Percentiles rank a stretch among this genome's conserved stretches.
These are phyloP conservation scores for Cytospora paraplurivora DNA, from an alignment of 2,329 filamentous ascomycete species.

Conservation along the genomic window DNA sequence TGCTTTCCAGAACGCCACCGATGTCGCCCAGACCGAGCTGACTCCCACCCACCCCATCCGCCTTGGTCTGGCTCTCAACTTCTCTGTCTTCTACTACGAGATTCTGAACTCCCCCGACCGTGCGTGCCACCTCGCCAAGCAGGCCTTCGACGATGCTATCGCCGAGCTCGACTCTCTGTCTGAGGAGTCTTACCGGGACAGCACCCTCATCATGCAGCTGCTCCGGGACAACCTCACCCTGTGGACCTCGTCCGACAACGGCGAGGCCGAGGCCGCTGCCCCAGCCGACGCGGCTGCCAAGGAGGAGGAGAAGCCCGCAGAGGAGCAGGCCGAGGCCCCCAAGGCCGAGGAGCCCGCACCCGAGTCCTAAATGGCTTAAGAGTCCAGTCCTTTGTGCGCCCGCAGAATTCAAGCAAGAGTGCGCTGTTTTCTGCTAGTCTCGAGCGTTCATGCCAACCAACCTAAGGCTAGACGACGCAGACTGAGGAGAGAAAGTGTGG, in stretches of 20 bases:
- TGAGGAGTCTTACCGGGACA: slow-evolving; percentile 98
- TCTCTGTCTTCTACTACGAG: slow-evolving; percentile 99
- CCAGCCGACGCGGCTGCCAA: slow-evolving; percentile 53
- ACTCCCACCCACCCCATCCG: slow-evolving; percentile 98
- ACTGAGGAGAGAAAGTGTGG: slow-evolving; percentile 17
- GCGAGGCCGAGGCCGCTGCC: slow-evolving; percentile 70
- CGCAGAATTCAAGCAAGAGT: slow-evolving; percentile 21
- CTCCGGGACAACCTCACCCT: slow-evolving; percentile 97
- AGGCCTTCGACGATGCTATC: slow-evolving; percentile 98
- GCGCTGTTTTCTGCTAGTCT: slow-evolving; percentile 25
- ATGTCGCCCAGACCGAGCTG: slow-evolving; percentile 96
- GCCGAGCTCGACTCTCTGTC: slow-evolving; percentile 97
- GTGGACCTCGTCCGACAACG: slow-evolving; percentile 93
- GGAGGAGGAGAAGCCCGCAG: slow-evolving; percentile 61
- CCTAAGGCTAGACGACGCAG: slow-evolving; percentile 28
- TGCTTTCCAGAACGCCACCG: slow-evolving; percentile 77
- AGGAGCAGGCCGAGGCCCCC: slow-evolving; percentile 57
- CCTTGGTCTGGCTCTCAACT: slow-evolving; percentile 96
- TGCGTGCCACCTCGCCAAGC: slow-evolving; percentile 97
- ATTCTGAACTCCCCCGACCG: slow-evolving; percentile 97
- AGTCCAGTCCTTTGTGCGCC: slow-evolving; percentile 24
- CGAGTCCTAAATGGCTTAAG: slow-evolving; percentile 52
- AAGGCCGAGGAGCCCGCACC: slow-evolving; percentile 49
- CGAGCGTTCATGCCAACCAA: slow-evolving; percentile 20
- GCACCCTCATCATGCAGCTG: slow-evolving; percentile 98